Evolutionary conservation across 2,329 filamentous ascomycete species (phyloP).

Genomic region (Fusarium verticillioides): DNA sequence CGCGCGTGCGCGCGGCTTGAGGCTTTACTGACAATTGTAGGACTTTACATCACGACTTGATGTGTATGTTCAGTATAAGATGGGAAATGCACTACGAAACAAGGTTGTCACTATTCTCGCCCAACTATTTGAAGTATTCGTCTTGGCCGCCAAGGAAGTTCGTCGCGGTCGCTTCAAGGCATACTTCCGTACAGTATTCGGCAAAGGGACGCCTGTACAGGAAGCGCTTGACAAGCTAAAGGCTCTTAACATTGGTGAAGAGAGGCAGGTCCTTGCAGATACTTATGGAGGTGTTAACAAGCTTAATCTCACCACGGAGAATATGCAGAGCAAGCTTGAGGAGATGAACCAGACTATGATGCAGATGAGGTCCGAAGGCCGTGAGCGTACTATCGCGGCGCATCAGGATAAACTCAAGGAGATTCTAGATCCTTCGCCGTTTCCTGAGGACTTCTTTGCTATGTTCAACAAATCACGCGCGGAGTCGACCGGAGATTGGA

Average conservation of each 20-base stretch:
- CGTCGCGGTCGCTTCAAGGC: slow-evolving; percentile 55
- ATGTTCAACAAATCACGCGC: slow-evolving; percentile 55
- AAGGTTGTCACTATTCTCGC: slow-evolving; percentile 57
- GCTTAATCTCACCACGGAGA: slow-evolving; percentile 52
- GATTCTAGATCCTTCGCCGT: slow-evolving; percentile 56
- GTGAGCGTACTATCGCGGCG: slow-evolving; percentile 47
- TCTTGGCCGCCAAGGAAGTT: slow-evolving; percentile 56
- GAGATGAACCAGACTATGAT: slow-evolving; percentile 51
- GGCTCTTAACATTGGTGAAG: slow-evolving; percentile 55
- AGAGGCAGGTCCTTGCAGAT: slow-evolving; percentile 57
- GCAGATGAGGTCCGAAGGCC: slow-evolving; percentile 49
- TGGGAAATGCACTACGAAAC: slow-evolving; percentile 52
- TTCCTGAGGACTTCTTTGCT: slow-evolving; percentile 55
- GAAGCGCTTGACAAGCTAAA: slow-evolving; percentile 54
- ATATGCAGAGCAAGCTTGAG: slow-evolving; percentile 49
- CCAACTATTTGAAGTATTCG: slow-evolving; percentile 57
- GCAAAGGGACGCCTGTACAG: slow-evolving; percentile 54
- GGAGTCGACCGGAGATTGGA: slow-evolving; percentile 58
- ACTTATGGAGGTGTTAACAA: slow-evolving; percentile 53
- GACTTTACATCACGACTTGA: slow-evolving; percentile 57
- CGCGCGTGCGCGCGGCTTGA: slow-evolving; percentile 13
- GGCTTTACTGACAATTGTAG: slow-evolving; percentile 30
- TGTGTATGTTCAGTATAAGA: slow-evolving; percentile 53
- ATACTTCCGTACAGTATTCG: slow-evolving; percentile 54
- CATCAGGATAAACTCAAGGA: slow-evolving; percentile 54